These are phyloP conservation scores for Megacollybia marginata DNA, from an alignment of 768 basidiomycete genomes.

Conservation along the genomic window DNA sequence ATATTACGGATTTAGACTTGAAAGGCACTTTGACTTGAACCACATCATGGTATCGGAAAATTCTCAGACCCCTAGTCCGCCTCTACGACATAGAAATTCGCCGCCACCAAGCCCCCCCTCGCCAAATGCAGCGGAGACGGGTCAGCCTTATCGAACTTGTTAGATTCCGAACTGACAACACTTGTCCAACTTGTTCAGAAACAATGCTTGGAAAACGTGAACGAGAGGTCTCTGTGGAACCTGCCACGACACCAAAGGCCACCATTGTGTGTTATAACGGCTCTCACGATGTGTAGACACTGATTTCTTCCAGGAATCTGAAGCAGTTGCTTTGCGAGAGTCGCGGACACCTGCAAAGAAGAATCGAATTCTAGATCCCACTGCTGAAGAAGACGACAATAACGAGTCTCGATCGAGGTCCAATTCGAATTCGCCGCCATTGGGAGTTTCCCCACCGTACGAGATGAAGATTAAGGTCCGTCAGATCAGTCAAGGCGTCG, in stretches of 20 bases:
- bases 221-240: conserved; percentile 72
- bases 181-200: conserved; percentile 19
- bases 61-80: not conserved
- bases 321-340: not conserved
- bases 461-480: conserved; percentile 67
- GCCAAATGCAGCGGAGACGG: conserved; percentile 35
- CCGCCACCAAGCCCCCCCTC: conserved; percentile 39
- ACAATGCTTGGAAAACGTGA: conserved; percentile 65
- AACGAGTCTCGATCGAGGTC: conserved; percentile 29
- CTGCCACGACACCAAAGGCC: conserved; percentile 42
- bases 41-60: not conserved
- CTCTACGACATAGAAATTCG: conserved; percentile 8
- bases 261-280: conserved; percentile 23
- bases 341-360: conserved; percentile 66
- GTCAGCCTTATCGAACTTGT: conserved; percentile 23
- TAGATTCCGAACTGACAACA: conserved; percentile 5
- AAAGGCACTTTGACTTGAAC: not conserved
- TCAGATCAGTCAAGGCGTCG: conserved; percentile 74
- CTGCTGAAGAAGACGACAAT: conserved; percentile 55
- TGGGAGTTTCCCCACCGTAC: conserved; percentile 61
- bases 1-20: not conserved
- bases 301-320: conserved; percentile 14
- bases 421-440: conserved; percentile 35
- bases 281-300: conserved; percentile 10
- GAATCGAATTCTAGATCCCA: conserved; percentile 58